A percentile compares a stretch with the other conserved stretches of the same genome.
Conservation (phyloP, 2,329 filamentous ascomycete species). For the Byssoonygena ceratinophila region DNA sequence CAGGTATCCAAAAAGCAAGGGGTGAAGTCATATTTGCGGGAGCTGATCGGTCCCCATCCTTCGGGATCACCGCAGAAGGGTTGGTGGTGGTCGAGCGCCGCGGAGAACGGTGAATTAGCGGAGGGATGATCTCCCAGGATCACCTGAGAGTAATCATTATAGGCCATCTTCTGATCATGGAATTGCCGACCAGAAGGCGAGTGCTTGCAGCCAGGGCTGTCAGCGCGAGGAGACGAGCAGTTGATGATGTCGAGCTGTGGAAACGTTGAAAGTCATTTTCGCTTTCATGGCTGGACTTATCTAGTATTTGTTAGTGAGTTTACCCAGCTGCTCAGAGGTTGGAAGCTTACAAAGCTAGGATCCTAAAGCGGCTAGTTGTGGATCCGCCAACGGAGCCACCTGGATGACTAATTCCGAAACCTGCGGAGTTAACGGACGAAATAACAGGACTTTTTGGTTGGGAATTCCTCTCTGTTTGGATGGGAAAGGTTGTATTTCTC, state of each 20-base stretch:
- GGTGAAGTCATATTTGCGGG: slow-evolving; percentile 81
- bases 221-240: neutral
- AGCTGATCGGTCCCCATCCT: slow-evolving; percentile 91
- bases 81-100: slow-evolving; percentile 38
- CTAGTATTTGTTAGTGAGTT: no score
- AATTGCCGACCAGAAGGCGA: slow-evolving; percentile 11
- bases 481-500: no score
- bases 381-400: neutral
- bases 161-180: slow-evolving; percentile 20
- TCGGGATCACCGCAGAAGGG: slow-evolving; percentile 79
- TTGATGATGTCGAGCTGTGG: neutral
- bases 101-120: slow-evolving; percentile 15
- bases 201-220: slow-evolving; percentile 1
- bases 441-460: no score
- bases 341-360: slow-evolving; percentile 10
- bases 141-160: slow-evolving; percentile 19
- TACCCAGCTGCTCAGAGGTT: neutral
- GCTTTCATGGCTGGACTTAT: neutral
- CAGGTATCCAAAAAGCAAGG: slow-evolving; percentile 94
- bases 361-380: neutral
- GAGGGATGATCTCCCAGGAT: slow-evolving; percentile 19
- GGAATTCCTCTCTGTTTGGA: no score
- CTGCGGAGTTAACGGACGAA: neutral
- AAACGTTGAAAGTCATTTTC: slow-evolving; percentile 2
- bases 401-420: neutral